Evolutionary conservation across 192 early-diverging fungal genomes (phyloP).

Genomic region (Entrophospora sp.): DNA sequence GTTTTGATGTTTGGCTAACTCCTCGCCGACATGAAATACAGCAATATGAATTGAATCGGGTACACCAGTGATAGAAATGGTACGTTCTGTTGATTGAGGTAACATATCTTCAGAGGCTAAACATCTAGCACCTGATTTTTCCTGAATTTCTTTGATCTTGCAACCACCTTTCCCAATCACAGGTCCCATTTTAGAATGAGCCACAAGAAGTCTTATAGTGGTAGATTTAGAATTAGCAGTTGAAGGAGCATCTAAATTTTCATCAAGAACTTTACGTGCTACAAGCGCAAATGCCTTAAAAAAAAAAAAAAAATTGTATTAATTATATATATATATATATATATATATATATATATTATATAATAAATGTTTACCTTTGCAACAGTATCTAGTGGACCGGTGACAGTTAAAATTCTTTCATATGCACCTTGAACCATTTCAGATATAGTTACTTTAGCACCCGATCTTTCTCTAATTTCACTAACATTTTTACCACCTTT

Average conservation of each 20-base stretch:
- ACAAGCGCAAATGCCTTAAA: slow-evolving; percentile 69
- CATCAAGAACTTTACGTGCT: slow-evolving; percentile 62
- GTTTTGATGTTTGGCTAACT: slow-evolving; percentile 56
- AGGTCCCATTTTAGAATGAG: slow-evolving; percentile 77
- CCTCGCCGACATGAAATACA: slow-evolving; percentile 71
- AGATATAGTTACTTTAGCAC: slow-evolving; percentile 84
- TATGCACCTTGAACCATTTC: slow-evolving; percentile 73
- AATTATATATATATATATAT: neutral
- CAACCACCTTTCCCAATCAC: slow-evolving; percentile 84
- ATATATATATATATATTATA: neutral
- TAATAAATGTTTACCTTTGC: slow-evolving; percentile 42
- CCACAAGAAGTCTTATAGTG: slow-evolving; percentile 78
- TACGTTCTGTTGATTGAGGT: slow-evolving; percentile 85
- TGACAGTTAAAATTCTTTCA: slow-evolving; percentile 65
- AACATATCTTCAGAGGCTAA: slow-evolving; percentile 81
- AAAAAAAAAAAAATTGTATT: neutral
- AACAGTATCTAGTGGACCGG: slow-evolving; percentile 58
- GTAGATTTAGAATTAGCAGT: slow-evolving; percentile 41
- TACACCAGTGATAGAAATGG: slow-evolving; percentile 74
- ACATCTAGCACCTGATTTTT: slow-evolving; percentile 72
- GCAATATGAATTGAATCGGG: slow-evolving; percentile 80
- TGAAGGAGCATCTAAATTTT: slow-evolving; percentile 45
- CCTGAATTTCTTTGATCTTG: slow-evolving; percentile 92
- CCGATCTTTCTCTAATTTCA: slow-evolving; percentile 76
- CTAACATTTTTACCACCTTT: slow-evolving; percentile 86